Base-by-base conservation (phyloP, 495 filamentous ascomycete species). In the Aspergillus bridgeri region DNA sequence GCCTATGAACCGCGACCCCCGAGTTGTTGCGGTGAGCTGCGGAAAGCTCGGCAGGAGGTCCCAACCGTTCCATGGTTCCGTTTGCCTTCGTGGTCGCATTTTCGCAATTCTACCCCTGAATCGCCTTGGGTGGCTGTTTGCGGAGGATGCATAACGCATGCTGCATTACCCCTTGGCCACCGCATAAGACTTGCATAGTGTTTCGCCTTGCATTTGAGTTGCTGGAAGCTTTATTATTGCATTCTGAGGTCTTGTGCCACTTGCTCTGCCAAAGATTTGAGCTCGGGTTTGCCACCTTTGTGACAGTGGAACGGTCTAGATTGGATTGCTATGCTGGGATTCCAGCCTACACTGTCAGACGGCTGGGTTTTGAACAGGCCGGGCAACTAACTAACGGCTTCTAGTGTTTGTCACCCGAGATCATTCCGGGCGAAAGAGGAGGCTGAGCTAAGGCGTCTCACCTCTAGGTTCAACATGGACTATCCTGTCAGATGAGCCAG, bases 11-110 rank as follows among this genome's bases (percentile, higher is more conserved):
- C 27, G 22, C 24, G 27, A 8, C 33, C 46, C 46, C 49, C 21
- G 21, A 33, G 33, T 45, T 45, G 44, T 53, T 59, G 54, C 51
- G 60, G 52, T 59, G 60, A 51, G 55, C 13, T 29, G 55, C 62
- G 62, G 62, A 61, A 61, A 61, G 59, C 62, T 65, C 62, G 62
- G 62, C 60, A 61, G 56, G 47, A 38, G n/a, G n/a, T n/a, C n/a
- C n/a, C n/a, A n/a, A n/a, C n/a, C 23, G 56, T 54, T 45, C 59
- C 62, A 59, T 59, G 58, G 59, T 57, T 42, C 46, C 48, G 33
- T 47, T 24, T 13, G 33, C 33, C 33, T 38, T 38, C 27, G n/a
- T n/a, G n/a, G n/a, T n/a, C n/a, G n/a, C n/a, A n/a, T n/a, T n/a
- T n/a, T n/a, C n/a, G n/a, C n/a, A n/a, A n/a, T n/a, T 33, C 43